Evolutionary conservation across 768 basidiomycete species (phyloP), one percentile per base, ranked within the genome.

Genomic region (Kwoniella europaea): DNA sequence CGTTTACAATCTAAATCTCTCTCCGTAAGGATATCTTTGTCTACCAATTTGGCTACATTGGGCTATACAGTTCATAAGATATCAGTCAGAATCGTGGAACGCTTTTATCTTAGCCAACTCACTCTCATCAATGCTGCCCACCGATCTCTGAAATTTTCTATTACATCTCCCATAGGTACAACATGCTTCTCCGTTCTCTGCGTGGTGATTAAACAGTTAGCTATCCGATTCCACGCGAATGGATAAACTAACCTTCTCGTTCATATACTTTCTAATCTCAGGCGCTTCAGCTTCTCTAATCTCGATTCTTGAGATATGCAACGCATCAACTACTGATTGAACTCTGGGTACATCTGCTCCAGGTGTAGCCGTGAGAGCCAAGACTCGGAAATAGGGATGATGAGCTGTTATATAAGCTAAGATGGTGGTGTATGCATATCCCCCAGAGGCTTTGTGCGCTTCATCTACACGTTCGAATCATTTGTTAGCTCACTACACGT

Each of bases 321-420:
- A 85, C 18, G 90, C 90, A 80, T 98, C 93, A n/a, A 98, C 88
- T 44, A 99, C 89, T 5, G 84, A 86, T 83, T 99, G 97, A 2
- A 98, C 90, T n/a, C 90, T 90, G 44, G 94, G 92, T 1, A 91
- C 89, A 55, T 88, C 91, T 72, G 90, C 86, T 54, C 94, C 96
- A 13, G 97, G 97, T 7, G 97, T 99, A 2, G 97, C 97, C 5
- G 94, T 98, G 22, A 99, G 87, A 1, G 97, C 97, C 22, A 99
- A 86, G 10, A 98, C 86, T 16, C 97, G 90, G 79, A 96, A 95
- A 83, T 94, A 88, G 0, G 94, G 94, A 77, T 98, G 98, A 84
- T 92, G 93, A 1, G 92, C 89, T 91, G 94, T 97, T 76, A 99
- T 87, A 76, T 87, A 93, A 9, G 94, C 91, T 50, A 98, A 86